Evolutionary conservation across 2,329 filamentous ascomycete genomes (phyloP).

Genomic region (Byssoonygena ceratinophila): DNA sequence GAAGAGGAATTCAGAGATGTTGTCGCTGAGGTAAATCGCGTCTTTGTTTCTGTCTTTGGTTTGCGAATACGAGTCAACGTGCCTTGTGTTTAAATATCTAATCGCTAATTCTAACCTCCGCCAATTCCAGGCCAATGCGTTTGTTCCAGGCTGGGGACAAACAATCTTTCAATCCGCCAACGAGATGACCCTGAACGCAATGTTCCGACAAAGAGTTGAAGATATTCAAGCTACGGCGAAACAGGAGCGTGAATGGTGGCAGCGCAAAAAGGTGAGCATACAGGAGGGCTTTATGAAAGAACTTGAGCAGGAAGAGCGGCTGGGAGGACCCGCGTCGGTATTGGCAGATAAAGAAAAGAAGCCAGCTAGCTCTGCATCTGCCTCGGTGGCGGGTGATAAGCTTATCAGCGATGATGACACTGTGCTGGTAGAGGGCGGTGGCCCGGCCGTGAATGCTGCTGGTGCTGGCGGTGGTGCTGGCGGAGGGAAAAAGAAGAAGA

Average conservation of each 20-base stretch:
- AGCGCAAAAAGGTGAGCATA: slow-evolving; percentile 64
- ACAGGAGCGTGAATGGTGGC: slow-evolving; percentile 85
- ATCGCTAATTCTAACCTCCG: slow-evolving; percentile 6
- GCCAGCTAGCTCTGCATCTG: slow-evolving; percentile 19
- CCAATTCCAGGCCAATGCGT: slow-evolving; percentile 66
- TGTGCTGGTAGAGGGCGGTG: slow-evolving; percentile 62
- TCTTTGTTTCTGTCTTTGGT: neutral
- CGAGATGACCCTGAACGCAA: slow-evolving; percentile 79
- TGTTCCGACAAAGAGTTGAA: slow-evolving; percentile 62
- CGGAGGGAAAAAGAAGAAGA: slow-evolving; percentile 38
- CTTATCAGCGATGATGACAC: slow-evolving; percentile 57
- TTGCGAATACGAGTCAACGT: neutral
- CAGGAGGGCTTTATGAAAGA: slow-evolving; percentile 74
- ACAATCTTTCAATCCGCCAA: slow-evolving; percentile 95
- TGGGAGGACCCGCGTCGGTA: neutral
- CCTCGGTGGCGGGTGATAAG: slow-evolving; percentile 21
- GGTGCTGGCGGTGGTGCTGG: slow-evolving; percentile 20
- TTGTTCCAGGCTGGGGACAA: slow-evolving; percentile 80
- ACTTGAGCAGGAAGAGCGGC: slow-evolving; percentile 41
- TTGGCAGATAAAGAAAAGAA: slow-evolving; percentile 14
- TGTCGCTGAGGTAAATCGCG: slow-evolving; percentile 69
- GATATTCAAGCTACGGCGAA: slow-evolving; percentile 62
- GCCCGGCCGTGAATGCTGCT: slow-evolving; percentile 31
- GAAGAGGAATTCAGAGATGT: slow-evolving; percentile 93
- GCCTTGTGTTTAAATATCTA: neutral